Conservation (phyloP, 116 monocot species). For the Posidonia oceanica region DNA sequence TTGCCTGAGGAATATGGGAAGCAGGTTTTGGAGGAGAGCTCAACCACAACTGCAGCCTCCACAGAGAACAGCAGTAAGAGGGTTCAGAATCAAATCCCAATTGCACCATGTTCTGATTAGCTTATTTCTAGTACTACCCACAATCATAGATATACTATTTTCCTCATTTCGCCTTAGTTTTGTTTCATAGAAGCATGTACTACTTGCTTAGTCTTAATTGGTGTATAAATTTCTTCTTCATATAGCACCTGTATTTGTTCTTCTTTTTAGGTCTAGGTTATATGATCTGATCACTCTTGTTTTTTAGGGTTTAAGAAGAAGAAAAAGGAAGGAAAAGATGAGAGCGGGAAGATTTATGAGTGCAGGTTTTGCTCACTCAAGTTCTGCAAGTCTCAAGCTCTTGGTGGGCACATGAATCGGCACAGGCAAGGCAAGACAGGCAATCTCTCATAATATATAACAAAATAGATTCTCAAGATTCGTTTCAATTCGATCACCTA, state of each 20-base stretch:
- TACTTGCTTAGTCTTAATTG: too few relatives aligned
- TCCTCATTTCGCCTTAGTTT: too few relatives aligned
- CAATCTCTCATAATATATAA: too few relatives aligned
- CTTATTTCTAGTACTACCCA: neutral
- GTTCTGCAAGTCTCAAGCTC: conserved; percentile 97
- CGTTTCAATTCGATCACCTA: too few relatives aligned
- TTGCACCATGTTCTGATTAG: neutral
- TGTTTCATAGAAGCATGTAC: too few relatives aligned
- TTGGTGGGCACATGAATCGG: conserved; percentile 99
- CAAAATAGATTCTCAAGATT: too few relatives aligned
- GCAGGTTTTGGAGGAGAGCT: conserved; percentile 75
- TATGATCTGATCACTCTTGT: neutral
- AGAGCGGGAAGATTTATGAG: conserved; percentile 75
- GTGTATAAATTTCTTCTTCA: too few relatives aligned
- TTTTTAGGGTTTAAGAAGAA: conserved; percentile 68
- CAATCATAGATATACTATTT: neutral
- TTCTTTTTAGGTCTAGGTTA: too few relatives aligned
- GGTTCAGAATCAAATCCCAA: too few relatives aligned
- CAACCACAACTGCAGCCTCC: conserved; percentile 81
- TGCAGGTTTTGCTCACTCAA: conserved; percentile 96
- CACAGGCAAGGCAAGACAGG: conserved; percentile 77
- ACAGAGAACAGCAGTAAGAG: conserved; percentile 44
- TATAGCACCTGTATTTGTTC: too few relatives aligned
- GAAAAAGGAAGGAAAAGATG: conserved; percentile 73
- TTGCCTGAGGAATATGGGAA: conserved; percentile 88